Percentiles rank a stretch among this genome's conserved stretches.
Conservation (phyloP, 2,329 filamentous ascomycete genomes). For the Tolypocladium paradoxum region DNA sequence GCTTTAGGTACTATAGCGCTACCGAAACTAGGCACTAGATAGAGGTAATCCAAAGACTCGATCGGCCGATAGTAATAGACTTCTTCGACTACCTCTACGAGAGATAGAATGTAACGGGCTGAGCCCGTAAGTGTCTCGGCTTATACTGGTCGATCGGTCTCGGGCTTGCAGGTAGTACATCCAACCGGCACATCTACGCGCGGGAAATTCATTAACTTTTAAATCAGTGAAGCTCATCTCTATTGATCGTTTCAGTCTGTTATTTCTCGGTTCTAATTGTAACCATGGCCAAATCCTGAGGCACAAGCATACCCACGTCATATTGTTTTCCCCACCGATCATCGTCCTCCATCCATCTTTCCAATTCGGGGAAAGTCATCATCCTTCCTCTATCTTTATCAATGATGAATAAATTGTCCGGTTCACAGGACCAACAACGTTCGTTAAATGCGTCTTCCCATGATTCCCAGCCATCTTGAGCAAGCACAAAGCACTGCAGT, state of each 20-base stretch:
- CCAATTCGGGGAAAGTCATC: neutral
- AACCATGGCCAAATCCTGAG: neutral
- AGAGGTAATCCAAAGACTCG: neutral
- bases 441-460: neutral
- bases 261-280: neutral
- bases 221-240: neutral
- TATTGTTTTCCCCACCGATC: neutral
- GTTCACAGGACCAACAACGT: neutral
- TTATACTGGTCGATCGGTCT: neutral
- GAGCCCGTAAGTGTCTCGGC: no score
- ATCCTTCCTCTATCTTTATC: neutral
- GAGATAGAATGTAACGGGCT: no score
- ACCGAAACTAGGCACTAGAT: neutral
- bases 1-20: neutral
- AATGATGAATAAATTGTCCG: neutral
- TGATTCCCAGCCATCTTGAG: neutral
- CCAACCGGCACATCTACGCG: neutral
- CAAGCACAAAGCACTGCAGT: neutral
- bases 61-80: constrained; percentile 10
- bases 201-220: neutral
- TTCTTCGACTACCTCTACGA: constrained; percentile 15
- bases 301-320: neutral
- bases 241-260: neutral
- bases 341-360: neutral
- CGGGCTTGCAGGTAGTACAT: neutral